A percentile compares a stretch with the other conserved stretches of the same genome.
These are phyloP conservation scores for Cyberlindnera mississippiensis DNA, from an alignment of 805 yeast genomes.

Conservation along the genomic window DNA sequence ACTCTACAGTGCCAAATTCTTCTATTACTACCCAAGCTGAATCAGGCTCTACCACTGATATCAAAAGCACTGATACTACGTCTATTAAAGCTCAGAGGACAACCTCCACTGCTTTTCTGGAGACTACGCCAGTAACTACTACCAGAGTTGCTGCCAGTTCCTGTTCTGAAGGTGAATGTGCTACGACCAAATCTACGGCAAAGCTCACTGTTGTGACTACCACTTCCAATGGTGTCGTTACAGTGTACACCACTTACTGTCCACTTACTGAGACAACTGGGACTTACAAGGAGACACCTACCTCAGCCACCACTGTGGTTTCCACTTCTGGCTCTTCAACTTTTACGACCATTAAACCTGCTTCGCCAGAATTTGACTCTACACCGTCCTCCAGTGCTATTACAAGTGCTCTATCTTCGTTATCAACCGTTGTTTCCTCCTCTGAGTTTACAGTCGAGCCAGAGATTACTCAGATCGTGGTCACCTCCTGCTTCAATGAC, in stretches of 20 bases:
- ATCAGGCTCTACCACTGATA: background rate
- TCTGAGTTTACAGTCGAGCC: too few species aligned
- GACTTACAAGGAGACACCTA: background rate
- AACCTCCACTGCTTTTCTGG: background rate
- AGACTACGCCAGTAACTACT: constrained; percentile 1
- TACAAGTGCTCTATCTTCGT: too few species aligned
- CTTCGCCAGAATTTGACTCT: constrained; percentile 11
- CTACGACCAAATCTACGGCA: constrained; percentile 10
- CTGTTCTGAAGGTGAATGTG: constrained; percentile 15
- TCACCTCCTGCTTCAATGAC: constrained; percentile 22
- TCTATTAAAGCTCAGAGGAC: background rate
- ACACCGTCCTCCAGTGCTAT: constrained; percentile 16
- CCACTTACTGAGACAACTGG: constrained; percentile 1
- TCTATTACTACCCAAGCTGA: background rate
- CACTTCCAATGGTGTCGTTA: constrained; percentile 30
- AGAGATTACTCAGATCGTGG: constrained; percentile 10
- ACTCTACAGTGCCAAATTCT: background rate
- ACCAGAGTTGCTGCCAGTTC: constrained; percentile 19
- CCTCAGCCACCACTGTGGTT: background rate
- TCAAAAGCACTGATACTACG: background rate
- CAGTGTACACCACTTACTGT: constrained; percentile 29
- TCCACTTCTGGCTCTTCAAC: constrained; percentile 2
- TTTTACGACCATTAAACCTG: constrained; percentile 15
- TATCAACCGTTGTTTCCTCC: too few species aligned
- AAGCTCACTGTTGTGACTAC: constrained; percentile 29